Conservation (phyloP, 228 moss, liverwort and hornwort species). For the Sphagnum magellanicum region DNA sequence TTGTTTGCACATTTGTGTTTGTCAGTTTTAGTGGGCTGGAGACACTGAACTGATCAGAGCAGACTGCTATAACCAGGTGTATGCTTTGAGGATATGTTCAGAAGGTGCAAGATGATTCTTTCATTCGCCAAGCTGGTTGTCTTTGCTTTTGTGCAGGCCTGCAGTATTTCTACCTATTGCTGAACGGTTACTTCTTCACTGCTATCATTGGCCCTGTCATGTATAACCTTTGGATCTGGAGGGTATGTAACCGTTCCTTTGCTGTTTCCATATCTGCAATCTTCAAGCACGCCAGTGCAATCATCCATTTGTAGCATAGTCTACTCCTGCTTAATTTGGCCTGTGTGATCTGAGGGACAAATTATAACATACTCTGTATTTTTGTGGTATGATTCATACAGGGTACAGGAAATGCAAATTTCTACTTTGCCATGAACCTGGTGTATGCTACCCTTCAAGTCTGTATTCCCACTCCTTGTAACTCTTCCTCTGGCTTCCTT, state of each 20-base stretch:
- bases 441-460: conserved; percentile 77
- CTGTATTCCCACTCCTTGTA: conserved; percentile 12
- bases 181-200: conserved; percentile 77
- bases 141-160: conserved; percentile 33
- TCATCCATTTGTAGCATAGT: too few species aligned
- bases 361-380: too few species aligned
- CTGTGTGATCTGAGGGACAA: too few species aligned
- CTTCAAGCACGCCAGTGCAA: background rate
- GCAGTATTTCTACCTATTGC: conserved; percentile 55
- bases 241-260: conserved; percentile 34
- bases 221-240: conserved; percentile 87
- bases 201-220: conserved; percentile 75
- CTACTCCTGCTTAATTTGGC: too few species aligned
- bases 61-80: too few species aligned
- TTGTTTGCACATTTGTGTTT: too few species aligned
- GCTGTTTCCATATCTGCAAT: background rate
- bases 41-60: too few species aligned
- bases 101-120: too few species aligned
- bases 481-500: background rate
- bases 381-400: conserved; percentile 11
- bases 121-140: too few species aligned
- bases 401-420: conserved; percentile 93
- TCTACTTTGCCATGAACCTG: conserved; percentile 78
- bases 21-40: too few species aligned
- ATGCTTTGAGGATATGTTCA: too few species aligned